Conservation (phyloP, 257 asterid species). For the Orobanche coerulescens region DNA sequence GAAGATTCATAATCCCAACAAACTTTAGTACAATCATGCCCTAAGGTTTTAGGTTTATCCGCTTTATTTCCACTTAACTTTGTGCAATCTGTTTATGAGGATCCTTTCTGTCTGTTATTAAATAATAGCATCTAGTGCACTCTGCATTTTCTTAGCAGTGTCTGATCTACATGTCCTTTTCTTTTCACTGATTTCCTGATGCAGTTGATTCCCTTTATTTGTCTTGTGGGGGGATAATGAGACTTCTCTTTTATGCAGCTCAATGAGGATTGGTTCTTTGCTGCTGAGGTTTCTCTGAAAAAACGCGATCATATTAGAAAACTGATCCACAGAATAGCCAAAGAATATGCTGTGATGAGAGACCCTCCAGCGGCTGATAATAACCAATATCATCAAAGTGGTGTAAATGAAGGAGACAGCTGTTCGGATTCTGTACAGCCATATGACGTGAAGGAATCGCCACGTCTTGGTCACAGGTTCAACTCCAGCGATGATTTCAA, state of each 20-base stretch:
- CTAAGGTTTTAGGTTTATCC: background rate
- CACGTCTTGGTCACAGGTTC: conserved; percentile 20
- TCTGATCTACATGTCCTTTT: background rate
- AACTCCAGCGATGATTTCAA: conserved; percentile 20
- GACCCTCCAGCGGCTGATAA: conserved; percentile 26
- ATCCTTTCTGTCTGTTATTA: background rate
- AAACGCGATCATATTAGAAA: conserved; percentile 58
- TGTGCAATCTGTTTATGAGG: background rate
- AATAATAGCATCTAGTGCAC: background rate
- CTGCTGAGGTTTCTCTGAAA: conserved; percentile 67
- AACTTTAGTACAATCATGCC: too few relatives aligned
- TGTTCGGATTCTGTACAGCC: conserved; percentile 19
- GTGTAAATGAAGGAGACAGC: conserved; percentile 23
- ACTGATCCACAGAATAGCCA: conserved; percentile 38
- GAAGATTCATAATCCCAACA: too few relatives aligned
- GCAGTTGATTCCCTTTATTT: background rate
- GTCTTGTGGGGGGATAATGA: background rate
- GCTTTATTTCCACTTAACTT: background rate
- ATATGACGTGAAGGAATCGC: conserved; percentile 24
- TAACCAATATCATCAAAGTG: conserved; percentile 18
- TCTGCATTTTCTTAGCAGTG: background rate
- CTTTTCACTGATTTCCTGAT: background rate
- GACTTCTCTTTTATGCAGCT: conserved; percentile 44
- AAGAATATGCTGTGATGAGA: conserved; percentile 31
- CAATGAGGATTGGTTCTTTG: conserved; percentile 60